phyloP scores from a whole-genome alignment of 805 yeast genomes.

The Kazachstania psychrophila region DNA sequence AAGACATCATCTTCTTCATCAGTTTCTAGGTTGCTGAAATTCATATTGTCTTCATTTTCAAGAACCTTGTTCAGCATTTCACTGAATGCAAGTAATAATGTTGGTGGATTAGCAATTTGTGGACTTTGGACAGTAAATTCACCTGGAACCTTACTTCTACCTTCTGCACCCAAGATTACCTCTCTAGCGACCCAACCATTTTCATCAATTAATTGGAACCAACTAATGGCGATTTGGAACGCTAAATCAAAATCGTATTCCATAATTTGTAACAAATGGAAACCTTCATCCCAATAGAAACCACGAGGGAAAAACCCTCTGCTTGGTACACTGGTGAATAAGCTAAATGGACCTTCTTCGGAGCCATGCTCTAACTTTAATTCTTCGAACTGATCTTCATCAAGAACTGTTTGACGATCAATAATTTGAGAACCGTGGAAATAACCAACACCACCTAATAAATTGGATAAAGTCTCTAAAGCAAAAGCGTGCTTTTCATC shows the following conservation, averaged over 20 bases:
- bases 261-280: conserved; percentile 74
- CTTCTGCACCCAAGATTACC: conserved; percentile 86
- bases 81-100: conserved; percentile 65
- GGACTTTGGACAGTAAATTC: conserved; percentile 83
- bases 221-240: conserved; percentile 70
- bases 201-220: conserved; percentile 69
- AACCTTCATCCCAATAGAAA: conserved; percentile 98
- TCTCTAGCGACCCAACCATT: conserved; percentile 97
- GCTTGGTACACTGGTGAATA: conserved; percentile 82
- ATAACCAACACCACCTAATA: conserved; percentile 85
- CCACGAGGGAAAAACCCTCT: conserved; percentile 94
- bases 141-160: conserved; percentile 75
- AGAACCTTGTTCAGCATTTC: conserved; percentile 44
- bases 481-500: conserved; percentile 50
- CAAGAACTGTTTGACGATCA: conserved; percentile 58
- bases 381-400: conserved; percentile 59
- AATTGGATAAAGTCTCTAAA: conserved; percentile 67
- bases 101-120: conserved; percentile 90
- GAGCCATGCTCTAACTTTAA: conserved; percentile 40
- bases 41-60: conserved; percentile 9
- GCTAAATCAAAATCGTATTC: conserved; percentile 78
- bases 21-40: conserved; percentile 3
- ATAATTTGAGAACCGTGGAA: conserved; percentile 77
- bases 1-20: conserved; percentile 18
- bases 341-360: conserved; percentile 67